These are phyloP conservation scores for Picochlorum costavermella DNA, from an alignment of 139 green algal species.

Conservation along the genomic window DNA sequence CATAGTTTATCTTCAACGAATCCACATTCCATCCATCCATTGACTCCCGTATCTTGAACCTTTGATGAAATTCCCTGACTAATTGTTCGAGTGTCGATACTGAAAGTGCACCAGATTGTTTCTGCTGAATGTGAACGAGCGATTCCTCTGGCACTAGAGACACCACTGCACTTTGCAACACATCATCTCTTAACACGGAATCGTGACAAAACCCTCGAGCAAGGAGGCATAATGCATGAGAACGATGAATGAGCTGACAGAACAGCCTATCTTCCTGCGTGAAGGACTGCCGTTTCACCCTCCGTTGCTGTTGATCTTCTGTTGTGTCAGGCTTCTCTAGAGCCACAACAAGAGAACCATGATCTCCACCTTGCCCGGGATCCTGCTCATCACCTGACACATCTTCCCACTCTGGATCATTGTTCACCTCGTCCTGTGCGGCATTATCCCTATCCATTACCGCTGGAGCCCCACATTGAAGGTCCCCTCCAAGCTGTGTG, in stretches of 20 bases:
- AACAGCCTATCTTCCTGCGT: constrained; percentile 31
- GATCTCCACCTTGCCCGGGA: no score
- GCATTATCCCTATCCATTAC: neutral
- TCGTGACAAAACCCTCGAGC: constrained; percentile 41
- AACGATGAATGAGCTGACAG: constrained; percentile 43
- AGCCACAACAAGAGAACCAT: neutral
- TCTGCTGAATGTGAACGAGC: neutral
- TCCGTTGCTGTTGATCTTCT: neutral
- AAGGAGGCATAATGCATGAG: constrained; percentile 60
- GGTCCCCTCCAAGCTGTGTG: no score
- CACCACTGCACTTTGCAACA: constrained; percentile 48
- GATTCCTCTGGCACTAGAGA: constrained; percentile 6
- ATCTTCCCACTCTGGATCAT: constrained; percentile 17
- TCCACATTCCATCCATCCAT: neutral
- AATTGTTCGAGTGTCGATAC: neutral
- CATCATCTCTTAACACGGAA: constrained; percentile 29
- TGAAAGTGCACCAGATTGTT: neutral
- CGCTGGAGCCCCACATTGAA: neutral
- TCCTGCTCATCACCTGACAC: neutral
- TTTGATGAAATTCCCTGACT: neutral
- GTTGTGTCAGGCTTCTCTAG: neutral
- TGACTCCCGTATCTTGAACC: constrained; percentile 1
- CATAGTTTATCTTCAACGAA: neutral
- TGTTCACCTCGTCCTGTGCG: neutral
- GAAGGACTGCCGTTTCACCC: neutral